Percentiles rank a stretch among this genome's conserved stretches.
phyloP scores from a whole-genome alignment of 257 asterid species.

The Nicotiana otophora region DNA sequence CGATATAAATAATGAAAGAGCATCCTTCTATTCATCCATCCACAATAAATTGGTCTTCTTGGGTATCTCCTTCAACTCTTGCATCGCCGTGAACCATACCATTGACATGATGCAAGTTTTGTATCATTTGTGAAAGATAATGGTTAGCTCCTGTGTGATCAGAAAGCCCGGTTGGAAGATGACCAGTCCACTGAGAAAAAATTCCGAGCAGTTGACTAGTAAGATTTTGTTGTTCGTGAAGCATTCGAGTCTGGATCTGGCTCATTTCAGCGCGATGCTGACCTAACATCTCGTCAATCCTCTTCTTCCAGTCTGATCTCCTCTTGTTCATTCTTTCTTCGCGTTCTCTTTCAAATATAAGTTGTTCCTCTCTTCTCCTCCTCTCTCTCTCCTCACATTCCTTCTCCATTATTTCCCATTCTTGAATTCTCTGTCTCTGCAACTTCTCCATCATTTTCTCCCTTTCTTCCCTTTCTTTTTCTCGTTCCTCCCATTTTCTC shows the following conservation, averaged over 20 bases:
- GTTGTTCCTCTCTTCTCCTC: conserved; percentile 61
- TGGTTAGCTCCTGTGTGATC: conserved; percentile 82
- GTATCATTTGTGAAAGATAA: conserved; percentile 93
- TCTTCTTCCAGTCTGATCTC: conserved; percentile 82
- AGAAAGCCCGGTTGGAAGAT: conserved; percentile 55
- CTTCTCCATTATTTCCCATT: conserved; percentile 75
- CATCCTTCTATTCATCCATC: conserved; percentile 46
- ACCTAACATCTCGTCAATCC: conserved; percentile 64
- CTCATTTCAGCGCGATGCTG: conserved; percentile 80
- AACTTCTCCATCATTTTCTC: conserved; percentile 42
- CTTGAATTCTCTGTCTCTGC: conserved; percentile 62
- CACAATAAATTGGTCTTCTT: conserved; percentile 93
- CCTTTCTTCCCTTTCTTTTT: conserved; percentile 47
- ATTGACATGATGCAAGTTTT: conserved; percentile 74
- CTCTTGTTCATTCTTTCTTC: conserved; percentile 69
- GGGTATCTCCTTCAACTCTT: conserved; percentile 82
- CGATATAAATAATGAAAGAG: not conserved
- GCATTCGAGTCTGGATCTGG: conserved; percentile 74
- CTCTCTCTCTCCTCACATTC: conserved; percentile 67
- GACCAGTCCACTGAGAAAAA: conserved; percentile 87
- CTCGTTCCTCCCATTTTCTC: conserved; percentile 61
- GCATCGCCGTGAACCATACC: conserved; percentile 79
- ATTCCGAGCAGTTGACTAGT: conserved; percentile 77
- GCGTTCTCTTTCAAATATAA: conserved; percentile 60
- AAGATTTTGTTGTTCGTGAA: conserved; percentile 84